Evolutionary conservation across 352 stramenopile genomes (phyloP), one percentile per base, ranked within the genome.

Genomic region (Pythium phragmitis): DNA sequence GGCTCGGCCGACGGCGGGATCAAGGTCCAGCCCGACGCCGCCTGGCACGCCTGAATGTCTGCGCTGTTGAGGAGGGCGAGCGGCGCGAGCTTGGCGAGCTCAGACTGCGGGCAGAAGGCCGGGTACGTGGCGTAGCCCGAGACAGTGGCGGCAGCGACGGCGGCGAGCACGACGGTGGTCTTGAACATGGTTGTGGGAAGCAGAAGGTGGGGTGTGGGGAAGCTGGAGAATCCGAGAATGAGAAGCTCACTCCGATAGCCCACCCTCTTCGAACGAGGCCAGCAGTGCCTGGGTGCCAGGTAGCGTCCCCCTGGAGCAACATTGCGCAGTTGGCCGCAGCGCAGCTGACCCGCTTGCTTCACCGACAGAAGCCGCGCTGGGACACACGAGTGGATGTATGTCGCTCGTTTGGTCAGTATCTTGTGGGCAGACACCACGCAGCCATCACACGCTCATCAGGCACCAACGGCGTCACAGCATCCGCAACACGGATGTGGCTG

Each of bases 1-100:
- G 73, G 73, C 48, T 74, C 64, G 19, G 62, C 70, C 34, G 26
- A 19, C 12, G 70, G 73, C 21, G 73, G 73, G 33, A 80, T 63
- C 55, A 80, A 71, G 21, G 57, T 21, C 67, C 67, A 80, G 28
- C 57, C 54, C 28, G 73, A 77, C 17, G 52, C 63, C 47, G 19
- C 23, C 62, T 77, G 56, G 46, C 72, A 79, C 43, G 47, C n/a
- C 37, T 13, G 4, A n/a, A 72, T 19, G 55, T 72, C 56, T 28
- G 26, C 26, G 34, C 33, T 42, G 53, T 65, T 62, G n/a, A 39
- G 47, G 19, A 50, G 21, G 17, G 60, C 52, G 17, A 72, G 39
- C 17, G 53, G 52, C 4, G 55, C 54, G 37, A 72, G 47, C 59
- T 64, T 65, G 59, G 28, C 19, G 47, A 60, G 41, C 41, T 72